These are phyloP conservation scores for Domatiomyces catenatus DNA, from an alignment of 2,329 filamentous ascomycete genomes.

Conservation along the genomic window DNA sequence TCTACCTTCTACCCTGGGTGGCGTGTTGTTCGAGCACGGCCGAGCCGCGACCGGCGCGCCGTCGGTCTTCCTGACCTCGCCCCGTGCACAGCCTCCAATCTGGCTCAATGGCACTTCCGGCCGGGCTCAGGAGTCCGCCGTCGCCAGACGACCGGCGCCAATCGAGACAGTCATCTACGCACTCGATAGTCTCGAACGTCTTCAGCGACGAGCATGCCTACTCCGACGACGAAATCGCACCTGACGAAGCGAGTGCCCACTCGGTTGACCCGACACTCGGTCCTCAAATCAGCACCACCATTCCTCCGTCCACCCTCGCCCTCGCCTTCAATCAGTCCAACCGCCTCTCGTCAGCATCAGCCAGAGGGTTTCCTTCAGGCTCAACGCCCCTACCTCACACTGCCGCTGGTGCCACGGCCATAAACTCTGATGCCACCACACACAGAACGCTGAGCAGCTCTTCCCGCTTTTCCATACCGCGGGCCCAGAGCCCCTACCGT, in stretches of 20 bases:
- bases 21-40: not conserved
- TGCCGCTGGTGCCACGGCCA: conserved; percentile 2
- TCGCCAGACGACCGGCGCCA: conserved; percentile 5
- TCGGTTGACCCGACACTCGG: conserved; percentile 17
- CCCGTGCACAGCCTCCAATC: not conserved
- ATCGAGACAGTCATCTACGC: conserved; percentile 8
- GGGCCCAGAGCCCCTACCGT: conserved; percentile 49
- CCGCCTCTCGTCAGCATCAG: conserved; percentile 7
- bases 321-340: conserved; percentile 12
- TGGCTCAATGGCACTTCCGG: conserved; percentile 12
- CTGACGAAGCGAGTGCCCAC: not conserved
- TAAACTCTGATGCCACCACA: conserved; percentile 20
- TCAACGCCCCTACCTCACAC: conserved; percentile 4
- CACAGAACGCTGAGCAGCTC: conserved; percentile 30
- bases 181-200: conserved; percentile 27
- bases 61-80: not conserved
- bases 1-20: not conserved
- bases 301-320: not conserved
- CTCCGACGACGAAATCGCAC: not conserved
- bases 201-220: conserved; percentile 34
- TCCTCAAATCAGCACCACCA: conserved; percentile 1
- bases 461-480: conserved; percentile 31
- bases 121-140: conserved; percentile 6
- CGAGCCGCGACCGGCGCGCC: not conserved
- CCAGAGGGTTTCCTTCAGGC: conserved; percentile 19